Base-by-base conservation (phyloP, 2,329 filamentous ascomycete species). In the Fusarium lateritium region DNA sequence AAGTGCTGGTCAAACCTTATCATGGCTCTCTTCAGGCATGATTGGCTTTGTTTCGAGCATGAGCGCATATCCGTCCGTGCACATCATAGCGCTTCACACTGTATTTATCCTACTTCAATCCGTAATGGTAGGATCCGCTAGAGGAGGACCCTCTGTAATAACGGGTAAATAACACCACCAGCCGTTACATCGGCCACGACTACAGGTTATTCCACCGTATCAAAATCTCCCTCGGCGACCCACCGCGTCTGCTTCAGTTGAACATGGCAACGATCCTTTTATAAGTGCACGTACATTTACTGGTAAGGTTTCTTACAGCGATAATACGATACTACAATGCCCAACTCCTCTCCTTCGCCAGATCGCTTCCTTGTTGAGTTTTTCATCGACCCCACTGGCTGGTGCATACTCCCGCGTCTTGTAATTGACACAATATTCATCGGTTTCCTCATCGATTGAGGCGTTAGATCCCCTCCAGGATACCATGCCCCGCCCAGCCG, bases 351-450 rank as follows among this genome's bases (percentile, higher is more conserved):
- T 19, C 19, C 19, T 19, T 19, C 19, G 19, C 19, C 19, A 19
- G 19, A 19, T 19, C 19, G 19, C 19, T 19, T 19, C 19, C 19
- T 19, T 19, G 19, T 19, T 19, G 19, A 19, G 19, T 19, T 19
- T 19, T 19, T 19, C 19, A 19, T 19, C 19, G 19, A 19, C 19
- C 19, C 43, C 28, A 33, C 42, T 44, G 24, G 24, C 42, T 44
- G 24, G 42, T 44, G 24, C 42, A 44, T 44, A 26, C 24, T 44
- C 42, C 24, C 22, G 22, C 17, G 8, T 51, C 38, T 42, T 42
- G 49, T 42, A 42, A 52, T 52, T 52, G 49, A 52, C 49, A 52
- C 49, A 21, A 52, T 52, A 42, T 33, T n/a, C 19, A 51, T 51
- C 34, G 10, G n/a, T 19, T 40, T 19, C 3, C 33, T 19, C 22